Base-by-base conservation (phyloP, 2,329 filamentous ascomycete species). In the Keithomyces neogunnii region DNA sequence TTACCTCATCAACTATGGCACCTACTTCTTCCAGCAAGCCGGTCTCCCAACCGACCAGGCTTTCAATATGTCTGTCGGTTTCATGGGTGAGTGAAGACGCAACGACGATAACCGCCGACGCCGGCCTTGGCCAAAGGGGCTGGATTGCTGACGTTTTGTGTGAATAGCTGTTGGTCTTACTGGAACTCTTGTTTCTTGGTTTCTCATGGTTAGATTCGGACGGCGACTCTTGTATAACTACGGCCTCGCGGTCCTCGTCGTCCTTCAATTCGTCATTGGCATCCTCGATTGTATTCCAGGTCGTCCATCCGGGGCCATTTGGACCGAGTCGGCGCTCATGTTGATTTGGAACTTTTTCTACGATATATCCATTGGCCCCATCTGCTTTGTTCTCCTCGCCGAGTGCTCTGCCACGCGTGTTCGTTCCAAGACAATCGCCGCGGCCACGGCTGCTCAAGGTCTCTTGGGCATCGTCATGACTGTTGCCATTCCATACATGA, bases 271-370 rank as follows among this genome's bases (percentile, higher is more conserved):
- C 45, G 56, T 68, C 33, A 71, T 77, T 13, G 73, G 66, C 3
- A 61, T 71, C 29, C 51, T 61, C 63, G 42, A 65, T 62, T 49
- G 63, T 81, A 85, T 1, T 78, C 82, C 0, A 68, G 74, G 0
- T 58, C 69, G 2, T 73, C 68, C 49, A 5, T 61, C 55, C 5
- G 56, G 57, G 29, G 57, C 62, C 9, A 61, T 71, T 3, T 73
- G 69, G 64, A 66, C 64, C 0, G 69, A 74, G 51, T 67, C 68
- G 0, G 59, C 63, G 0, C 61, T 75, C 8, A 65, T 70, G 4
- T 54, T 77, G 29, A 64, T 73, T 29, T 77, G 72, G 44, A 40
- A 40, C 38, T 40, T 40, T n/a, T 40, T 40, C n/a, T 40, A 40
- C 9, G 38, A 40, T 31, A 33, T 29, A 33, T 59, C 60, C 57